A percentile compares a stretch with the other conserved stretches of the same genome.
These are phyloP conservation scores for Sclerotiophoma versabilis DNA, from an alignment of 2,329 filamentous ascomycete genomes.

Conservation along the genomic window DNA sequence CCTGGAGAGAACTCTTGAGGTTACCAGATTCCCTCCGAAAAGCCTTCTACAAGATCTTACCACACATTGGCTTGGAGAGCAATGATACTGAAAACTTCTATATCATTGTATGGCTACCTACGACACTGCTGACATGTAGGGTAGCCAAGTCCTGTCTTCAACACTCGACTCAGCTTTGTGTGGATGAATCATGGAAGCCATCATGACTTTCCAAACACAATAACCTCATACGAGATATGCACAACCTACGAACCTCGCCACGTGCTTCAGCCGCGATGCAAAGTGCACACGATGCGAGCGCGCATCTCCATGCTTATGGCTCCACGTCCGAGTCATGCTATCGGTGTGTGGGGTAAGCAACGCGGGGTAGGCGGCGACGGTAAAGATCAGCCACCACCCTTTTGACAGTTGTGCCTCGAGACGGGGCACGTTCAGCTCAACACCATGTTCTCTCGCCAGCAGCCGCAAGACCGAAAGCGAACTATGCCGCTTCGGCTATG, in stretches of 20 bases:
- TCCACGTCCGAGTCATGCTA: not conserved
- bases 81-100: not conserved
- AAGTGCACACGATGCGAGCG: not conserved
- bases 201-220: not conserved
- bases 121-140: not conserved
- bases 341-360: not conserved
- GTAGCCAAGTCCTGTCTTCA: not conserved
- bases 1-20: constrained; percentile 37
- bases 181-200: not conserved
- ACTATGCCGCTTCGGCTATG: not conserved
- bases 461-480: not conserved
- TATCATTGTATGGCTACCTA: not conserved
- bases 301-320: not conserved
- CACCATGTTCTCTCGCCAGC: not conserved
- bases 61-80: constrained; percentile 36
- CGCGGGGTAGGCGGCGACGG: constrained; percentile 9
- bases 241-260: not conserved
- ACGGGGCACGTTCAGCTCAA: constrained; percentile 21
- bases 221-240: not conserved
- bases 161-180: no score
- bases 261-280: constrained; percentile 4
- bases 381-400: not conserved
- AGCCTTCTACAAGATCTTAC: constrained; percentile 37
- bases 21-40: constrained; percentile 41
- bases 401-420: constrained; percentile 26